A percentile compares a stretch with the other conserved stretches of the same genome.
Evolutionary conservation across 768 basidiomycete genomes (phyloP).

Genomic region (Terana coerulea): DNA sequence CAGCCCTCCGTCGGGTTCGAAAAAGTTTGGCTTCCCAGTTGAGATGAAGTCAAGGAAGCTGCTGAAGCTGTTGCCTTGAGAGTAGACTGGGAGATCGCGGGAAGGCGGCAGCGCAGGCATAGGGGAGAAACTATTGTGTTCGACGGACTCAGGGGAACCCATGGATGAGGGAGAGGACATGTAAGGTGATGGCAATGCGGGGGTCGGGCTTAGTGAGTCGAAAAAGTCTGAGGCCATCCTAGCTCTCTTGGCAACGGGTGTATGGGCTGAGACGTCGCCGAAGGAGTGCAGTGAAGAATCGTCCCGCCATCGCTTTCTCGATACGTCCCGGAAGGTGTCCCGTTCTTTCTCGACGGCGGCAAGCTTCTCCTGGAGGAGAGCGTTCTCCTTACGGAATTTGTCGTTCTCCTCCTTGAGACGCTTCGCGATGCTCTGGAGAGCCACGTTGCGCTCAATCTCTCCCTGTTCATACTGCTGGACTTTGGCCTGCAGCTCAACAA

Average conservation of each 20-base stretch:
- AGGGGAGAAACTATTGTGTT: slow-evolving; percentile 30
- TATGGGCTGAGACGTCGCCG: slow-evolving; percentile 14
- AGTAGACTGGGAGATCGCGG: slow-evolving; percentile 26
- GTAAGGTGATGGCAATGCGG: slow-evolving; percentile 16
- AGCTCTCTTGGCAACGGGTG: slow-evolving; percentile 35
- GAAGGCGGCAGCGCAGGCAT: slow-evolving; percentile 24
- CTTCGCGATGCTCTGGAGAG: slow-evolving; percentile 79
- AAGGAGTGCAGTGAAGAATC: slow-evolving; percentile 37
- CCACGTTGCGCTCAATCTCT: slow-evolving; percentile 85
- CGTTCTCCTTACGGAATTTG: slow-evolving; percentile 63
- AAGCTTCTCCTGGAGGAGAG: slow-evolving; percentile 44
- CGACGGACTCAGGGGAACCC: slow-evolving; percentile 43
- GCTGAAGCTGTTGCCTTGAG: slow-evolving; percentile 29
- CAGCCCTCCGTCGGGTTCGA: slow-evolving; percentile 29
- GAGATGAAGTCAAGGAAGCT: slow-evolving; percentile 36
- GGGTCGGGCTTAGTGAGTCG: slow-evolving; percentile 12
- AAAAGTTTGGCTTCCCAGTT: slow-evolving; percentile 26
- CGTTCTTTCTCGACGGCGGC: slow-evolving; percentile 25
- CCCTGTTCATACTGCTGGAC: slow-evolving; percentile 84
- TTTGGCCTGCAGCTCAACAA: slow-evolving; percentile 83
- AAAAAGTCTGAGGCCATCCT: slow-evolving; percentile 26
- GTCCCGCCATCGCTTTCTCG: slow-evolving; percentile 60
- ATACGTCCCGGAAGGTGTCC: slow-evolving; percentile 22
- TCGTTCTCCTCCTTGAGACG: slow-evolving; percentile 87
- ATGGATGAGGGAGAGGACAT: slow-evolving; percentile 29